These are phyloP conservation scores for Phytopythium aichiense DNA, from an alignment of 352 stramenopile species.

Conservation along the genomic window DNA sequence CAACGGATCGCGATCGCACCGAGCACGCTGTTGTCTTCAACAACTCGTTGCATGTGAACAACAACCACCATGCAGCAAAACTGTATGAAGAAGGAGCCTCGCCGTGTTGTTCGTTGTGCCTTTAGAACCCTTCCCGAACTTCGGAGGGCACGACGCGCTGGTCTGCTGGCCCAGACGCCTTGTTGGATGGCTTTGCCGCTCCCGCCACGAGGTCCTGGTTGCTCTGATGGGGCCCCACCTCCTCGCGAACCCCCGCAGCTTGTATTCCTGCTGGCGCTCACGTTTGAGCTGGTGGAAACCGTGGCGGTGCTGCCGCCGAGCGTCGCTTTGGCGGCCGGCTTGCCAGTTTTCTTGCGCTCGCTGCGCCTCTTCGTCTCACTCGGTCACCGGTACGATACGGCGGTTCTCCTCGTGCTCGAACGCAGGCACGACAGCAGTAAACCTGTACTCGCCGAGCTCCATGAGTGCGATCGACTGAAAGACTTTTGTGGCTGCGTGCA, in stretches of 20 bases:
- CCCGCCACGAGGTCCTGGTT: constrained; percentile 12
- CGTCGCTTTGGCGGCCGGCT: constrained; percentile 13
- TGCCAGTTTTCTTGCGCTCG: constrained; percentile 51
- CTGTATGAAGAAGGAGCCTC: no score
- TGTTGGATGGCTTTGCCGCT: background rate
- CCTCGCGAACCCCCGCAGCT: constrained; percentile 1
- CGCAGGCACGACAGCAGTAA: constrained; percentile 33
- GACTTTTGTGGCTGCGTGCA: constrained; percentile 11
- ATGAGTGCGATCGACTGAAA: constrained; percentile 29
- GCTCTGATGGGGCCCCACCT: background rate
- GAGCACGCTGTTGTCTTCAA: no score
- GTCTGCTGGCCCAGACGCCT: background rate
- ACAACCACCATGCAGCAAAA: no score
- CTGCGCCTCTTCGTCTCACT: constrained; percentile 46
- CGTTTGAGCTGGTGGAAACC: constrained; percentile 1
- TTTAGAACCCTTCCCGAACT: background rate
- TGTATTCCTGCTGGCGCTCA: constrained; percentile 4
- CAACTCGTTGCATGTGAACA: no score
- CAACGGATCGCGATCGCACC: no score
- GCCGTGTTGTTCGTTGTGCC: no score
- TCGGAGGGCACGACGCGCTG: background rate
- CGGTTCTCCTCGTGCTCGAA: constrained; percentile 33
- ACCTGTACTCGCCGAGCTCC: constrained; percentile 34
- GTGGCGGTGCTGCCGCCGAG: background rate
- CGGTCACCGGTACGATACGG: constrained; percentile 25